Percentiles rank a stretch among this genome's conserved stretches.
phyloP scores from a whole-genome alignment of 2,329 filamentous ascomycete species.

The Penicillium sp. region DNA sequence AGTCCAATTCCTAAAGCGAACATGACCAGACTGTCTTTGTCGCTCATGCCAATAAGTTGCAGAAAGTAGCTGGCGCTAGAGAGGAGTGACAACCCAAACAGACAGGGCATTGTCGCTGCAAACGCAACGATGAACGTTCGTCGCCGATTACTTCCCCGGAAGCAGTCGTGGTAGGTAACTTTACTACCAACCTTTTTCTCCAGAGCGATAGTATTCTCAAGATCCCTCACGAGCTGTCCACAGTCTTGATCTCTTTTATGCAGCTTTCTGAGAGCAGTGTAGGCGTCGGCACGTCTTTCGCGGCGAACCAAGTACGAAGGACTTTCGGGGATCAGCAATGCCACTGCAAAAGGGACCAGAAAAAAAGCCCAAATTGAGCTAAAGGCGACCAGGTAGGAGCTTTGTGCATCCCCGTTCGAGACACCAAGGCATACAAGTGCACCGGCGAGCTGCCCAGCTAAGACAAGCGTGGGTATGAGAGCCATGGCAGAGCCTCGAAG shows the following conservation, averaged over 20 bases:
- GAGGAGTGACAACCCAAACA: conserved; percentile 46
- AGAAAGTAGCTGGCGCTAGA: conserved; percentile 42
- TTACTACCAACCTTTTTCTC: conserved; percentile 40
- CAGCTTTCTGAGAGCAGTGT: conserved; percentile 46
- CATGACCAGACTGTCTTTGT: conserved; percentile 36
- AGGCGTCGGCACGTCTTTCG: conserved; percentile 35
- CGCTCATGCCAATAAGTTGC: conserved; percentile 31
- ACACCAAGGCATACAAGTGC: conserved; percentile 38
- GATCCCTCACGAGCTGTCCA: conserved; percentile 20
- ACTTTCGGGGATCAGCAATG: conserved; percentile 48
- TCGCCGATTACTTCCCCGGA: conserved; percentile 21
- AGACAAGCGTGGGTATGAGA: conserved; percentile 47
- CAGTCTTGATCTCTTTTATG: conserved; percentile 30
- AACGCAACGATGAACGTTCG: conserved; percentile 35
- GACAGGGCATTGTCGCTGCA: conserved; percentile 40
- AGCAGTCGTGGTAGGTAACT: conserved; percentile 25
- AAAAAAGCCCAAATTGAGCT: conserved; percentile 28
- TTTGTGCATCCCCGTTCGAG: neutral
- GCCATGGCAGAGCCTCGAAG: conserved; percentile 47
- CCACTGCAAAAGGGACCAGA: conserved; percentile 39
- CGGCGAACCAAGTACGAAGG: conserved; percentile 48
- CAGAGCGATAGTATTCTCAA: conserved; percentile 43
- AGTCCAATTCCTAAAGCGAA: conserved; percentile 44
- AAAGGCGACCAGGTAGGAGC: conserved; percentile 28
- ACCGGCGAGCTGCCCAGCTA: conserved; percentile 47